Base-by-base conservation (phyloP, 495 filamentous ascomycete species). In the Xylaria flabelliformis region DNA sequence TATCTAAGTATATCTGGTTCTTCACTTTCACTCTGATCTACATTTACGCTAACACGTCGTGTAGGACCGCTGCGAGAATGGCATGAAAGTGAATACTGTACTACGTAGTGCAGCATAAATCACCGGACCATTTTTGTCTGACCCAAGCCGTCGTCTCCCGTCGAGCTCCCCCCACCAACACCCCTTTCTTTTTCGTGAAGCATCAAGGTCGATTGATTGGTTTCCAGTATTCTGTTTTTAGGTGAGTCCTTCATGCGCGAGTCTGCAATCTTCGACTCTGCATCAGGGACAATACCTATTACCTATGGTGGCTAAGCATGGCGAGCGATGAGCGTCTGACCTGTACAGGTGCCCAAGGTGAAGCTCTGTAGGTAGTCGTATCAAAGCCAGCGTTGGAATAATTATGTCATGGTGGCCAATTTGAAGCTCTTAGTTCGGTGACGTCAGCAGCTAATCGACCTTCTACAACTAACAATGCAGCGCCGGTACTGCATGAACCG, bases 401-500 rank as follows among this genome's bases (percentile, higher is more conserved):
- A 56, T 56, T 67, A 67, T 67, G 65, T 67, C 65, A 67, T 67
- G 50, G 65, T 67, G 50, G 50, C 65, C 39, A 55, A 42, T 39
- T n/a, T 15, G 4, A 39, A 36, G 15, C 34, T 50, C 39, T 41
- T 50, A 50, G 63, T 12, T 67, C 21, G n/a, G 65, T 67, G 65
- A 67, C 65, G 65, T 67, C 65, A 67, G 63, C 42, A 34, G 17
- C 17, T 34, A 65, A 65, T n/a, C 42, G 42, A 12, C 61, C 12
- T 26, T 64, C 36, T 29, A 64, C 61, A 12, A 2, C 9, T 42
- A 29, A n/a, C 36, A 34, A 42, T 64, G 32, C 61, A 50, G 48
- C 53, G 41, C 46, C 44, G 46, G 48, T 41, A 12, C 63, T 48
- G 36, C 42, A 65, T 50, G 39, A 64, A 64, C 41, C 41, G 12